These are phyloP conservation scores for Malassezia psittaci DNA, from an alignment of 1,284 basidiomycete genomes.

Conservation along the genomic window DNA sequence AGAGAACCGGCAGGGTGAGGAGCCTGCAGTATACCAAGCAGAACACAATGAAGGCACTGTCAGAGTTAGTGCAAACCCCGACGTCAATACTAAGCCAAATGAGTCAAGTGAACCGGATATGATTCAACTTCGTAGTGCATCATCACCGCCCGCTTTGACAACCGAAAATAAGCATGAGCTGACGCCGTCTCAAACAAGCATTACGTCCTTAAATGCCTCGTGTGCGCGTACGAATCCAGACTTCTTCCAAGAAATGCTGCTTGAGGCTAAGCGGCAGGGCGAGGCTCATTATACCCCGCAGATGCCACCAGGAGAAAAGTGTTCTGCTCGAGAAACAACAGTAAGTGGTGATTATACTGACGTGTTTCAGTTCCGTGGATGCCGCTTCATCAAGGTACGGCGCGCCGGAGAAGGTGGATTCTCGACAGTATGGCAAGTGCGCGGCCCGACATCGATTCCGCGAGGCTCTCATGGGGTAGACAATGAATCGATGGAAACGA, in stretches of 20 bases:
- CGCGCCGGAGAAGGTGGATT: conserved; percentile 43
- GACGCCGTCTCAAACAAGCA: neutral
- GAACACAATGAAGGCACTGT: neutral
- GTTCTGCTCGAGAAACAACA: conserved; percentile 6
- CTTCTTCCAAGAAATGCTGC: conserved; percentile 8
- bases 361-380: conserved; percentile 25
- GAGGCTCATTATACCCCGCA: neutral
- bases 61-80: neutral
- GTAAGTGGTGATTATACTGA: neutral
- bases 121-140: neutral
- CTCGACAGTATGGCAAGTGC: conserved; percentile 40
- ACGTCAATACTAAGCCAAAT: neutral
- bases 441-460: conserved; percentile 29
- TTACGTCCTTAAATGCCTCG: no score
- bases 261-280: conserved; percentile 10
- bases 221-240: neutral
- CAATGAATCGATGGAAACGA: conserved; percentile 21
- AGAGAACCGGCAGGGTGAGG: neutral
- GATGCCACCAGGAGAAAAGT: conserved; percentile 1
- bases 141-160: neutral
- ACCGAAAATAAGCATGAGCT: neutral
- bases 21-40: neutral
- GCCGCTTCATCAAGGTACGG: conserved; percentile 34
- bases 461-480: conserved; percentile 20
- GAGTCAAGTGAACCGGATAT: neutral